Percentiles rank a stretch among this genome's conserved stretches.
phyloP scores from a whole-genome alignment of 2,329 filamentous ascomycete species.

The Alternaria tenuissima region DNA sequence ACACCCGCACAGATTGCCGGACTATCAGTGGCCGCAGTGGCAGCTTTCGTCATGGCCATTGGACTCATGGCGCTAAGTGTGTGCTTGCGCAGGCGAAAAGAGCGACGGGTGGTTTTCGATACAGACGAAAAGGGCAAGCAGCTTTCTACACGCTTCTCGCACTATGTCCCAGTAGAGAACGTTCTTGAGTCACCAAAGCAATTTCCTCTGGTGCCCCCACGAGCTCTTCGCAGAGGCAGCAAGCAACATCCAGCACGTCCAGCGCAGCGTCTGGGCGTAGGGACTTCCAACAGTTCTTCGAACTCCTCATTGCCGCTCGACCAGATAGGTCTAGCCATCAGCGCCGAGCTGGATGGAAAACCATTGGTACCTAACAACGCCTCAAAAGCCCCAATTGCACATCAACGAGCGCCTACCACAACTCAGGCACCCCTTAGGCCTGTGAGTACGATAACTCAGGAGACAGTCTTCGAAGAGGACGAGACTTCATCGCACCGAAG shows the following conservation, averaged over 20 bases:
- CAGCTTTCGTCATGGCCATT: slow-evolving; percentile 49
- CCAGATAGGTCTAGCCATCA: slow-evolving; percentile 51
- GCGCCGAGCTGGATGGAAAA: slow-evolving; percentile 43
- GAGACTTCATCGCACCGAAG: slow-evolving; percentile 30
- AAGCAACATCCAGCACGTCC: slow-evolving; percentile 11
- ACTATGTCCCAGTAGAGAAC: slow-evolving; percentile 24
- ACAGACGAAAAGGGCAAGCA: slow-evolving; percentile 34
- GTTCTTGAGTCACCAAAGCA: slow-evolving; percentile 18
- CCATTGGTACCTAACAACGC: slow-evolving; percentile 21
- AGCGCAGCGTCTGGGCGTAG: slow-evolving; percentile 33
- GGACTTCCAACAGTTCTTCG: slow-evolving; percentile 30
- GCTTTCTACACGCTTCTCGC: slow-evolving; percentile 35
- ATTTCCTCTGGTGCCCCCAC: slow-evolving; percentile 28
- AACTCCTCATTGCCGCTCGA: slow-evolving; percentile 36
- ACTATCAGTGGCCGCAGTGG: slow-evolving; percentile 47
- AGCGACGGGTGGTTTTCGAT: slow-evolving; percentile 32
- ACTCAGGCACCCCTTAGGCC: slow-evolving; percentile 29
- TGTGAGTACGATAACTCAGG: slow-evolving; percentile 44
- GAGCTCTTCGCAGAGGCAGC: slow-evolving; percentile 16
- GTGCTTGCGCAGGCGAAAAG: slow-evolving; percentile 46
- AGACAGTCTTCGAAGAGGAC: slow-evolving; percentile 52
- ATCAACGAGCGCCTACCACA: slow-evolving; percentile 11
- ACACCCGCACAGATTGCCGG: slow-evolving; percentile 51
- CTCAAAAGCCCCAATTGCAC: slow-evolving; percentile 10
- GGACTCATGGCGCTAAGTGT: slow-evolving; percentile 50